Evolutionary conservation across 345 rosid species (phyloP).

Genomic region (Citrus inodora): DNA sequence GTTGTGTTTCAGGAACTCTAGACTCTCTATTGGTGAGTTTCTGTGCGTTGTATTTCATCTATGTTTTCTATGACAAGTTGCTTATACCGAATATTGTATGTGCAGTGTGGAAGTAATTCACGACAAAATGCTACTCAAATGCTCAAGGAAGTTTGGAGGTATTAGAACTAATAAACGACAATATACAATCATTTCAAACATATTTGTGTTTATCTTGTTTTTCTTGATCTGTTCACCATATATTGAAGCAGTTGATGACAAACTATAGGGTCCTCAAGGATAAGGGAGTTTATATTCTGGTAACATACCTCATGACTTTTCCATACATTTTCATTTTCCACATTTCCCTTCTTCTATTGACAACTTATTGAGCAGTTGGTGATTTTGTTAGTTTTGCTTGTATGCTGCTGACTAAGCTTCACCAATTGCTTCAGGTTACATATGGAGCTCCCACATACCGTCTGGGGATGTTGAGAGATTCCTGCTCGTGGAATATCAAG

Average conservation of each 20-base stretch:
- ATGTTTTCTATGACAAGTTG: background rate
- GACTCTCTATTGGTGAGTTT: slow-evolving; percentile 85
- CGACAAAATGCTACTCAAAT: slow-evolving; percentile 61
- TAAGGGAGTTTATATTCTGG: slow-evolving; percentile 84
- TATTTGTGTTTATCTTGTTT: slow-evolving; percentile 36
- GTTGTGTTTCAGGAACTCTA: slow-evolving; percentile 61
- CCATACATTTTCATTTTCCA: background rate
- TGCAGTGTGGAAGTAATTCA: slow-evolving; percentile 76
- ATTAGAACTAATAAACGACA: slow-evolving; percentile 14
- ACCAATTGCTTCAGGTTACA: slow-evolving; percentile 51
- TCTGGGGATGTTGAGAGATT: slow-evolving; percentile 46
- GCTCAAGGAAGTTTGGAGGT: slow-evolving; percentile 89
- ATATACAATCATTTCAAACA: slow-evolving; percentile 1
- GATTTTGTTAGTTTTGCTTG: slow-evolving; percentile 3
- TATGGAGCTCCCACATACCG: slow-evolving; percentile 87
- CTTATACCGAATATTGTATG: slow-evolving; percentile 4
- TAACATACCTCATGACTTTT: slow-evolving; percentile 20
- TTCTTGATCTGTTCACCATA: slow-evolving; percentile 68
- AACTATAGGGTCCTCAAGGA: slow-evolving; percentile 98
- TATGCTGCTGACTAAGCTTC: background rate
- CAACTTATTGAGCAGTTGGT: background rate
- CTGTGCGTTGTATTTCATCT: background rate
- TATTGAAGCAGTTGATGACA: slow-evolving; percentile 92
- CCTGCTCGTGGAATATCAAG: slow-evolving; percentile 52
- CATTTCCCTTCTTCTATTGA: background rate